Percentiles rank a stretch among this genome's conserved stretches.
phyloP scores from a whole-genome alignment of 2,329 filamentous ascomycete genomes.

The Septoria linicola region DNA sequence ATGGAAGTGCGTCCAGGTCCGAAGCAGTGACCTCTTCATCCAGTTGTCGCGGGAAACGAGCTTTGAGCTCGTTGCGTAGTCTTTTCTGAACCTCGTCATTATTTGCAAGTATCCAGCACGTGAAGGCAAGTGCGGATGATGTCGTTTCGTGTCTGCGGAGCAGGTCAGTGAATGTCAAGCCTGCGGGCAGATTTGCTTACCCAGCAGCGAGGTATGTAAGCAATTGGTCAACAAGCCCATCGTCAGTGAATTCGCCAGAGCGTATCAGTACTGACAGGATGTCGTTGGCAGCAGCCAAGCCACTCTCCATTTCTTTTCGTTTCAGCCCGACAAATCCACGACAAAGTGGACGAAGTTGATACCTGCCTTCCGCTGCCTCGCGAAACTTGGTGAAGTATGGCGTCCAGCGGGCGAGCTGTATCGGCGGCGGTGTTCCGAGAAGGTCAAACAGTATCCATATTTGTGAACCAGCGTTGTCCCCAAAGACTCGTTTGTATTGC shows the following conservation, averaged over 20 bases:
- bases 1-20: conserved; percentile 68
- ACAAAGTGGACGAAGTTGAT: conserved; percentile 7
- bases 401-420: conserved; percentile 4
- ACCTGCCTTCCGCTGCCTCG: conserved; percentile 5
- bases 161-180: background rate
- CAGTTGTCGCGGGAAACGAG: conserved; percentile 39
- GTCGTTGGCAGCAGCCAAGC: conserved; percentile 35
- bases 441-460: conserved; percentile 2
- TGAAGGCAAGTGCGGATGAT: conserved; percentile 70
- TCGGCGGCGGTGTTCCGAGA: background rate
- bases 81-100: conserved; percentile 47
- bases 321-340: conserved; percentile 25
- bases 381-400: conserved; percentile 4
- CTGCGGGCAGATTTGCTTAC: too few species aligned
- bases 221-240: conserved; percentile 53
- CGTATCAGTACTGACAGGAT: conserved; percentile 52
- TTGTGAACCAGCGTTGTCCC: conserved; percentile 2
- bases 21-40: conserved; percentile 45
- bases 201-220: conserved; percentile 56
- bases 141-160: conserved; percentile 66
- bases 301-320: conserved; percentile 38
- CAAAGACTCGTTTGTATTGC: background rate
- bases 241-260: conserved; percentile 53
- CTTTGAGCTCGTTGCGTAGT: conserved; percentile 49
- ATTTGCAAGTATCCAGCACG: conserved; percentile 66